Percentiles rank a stretch among this genome's conserved stretches.
Conservation (phyloP, 805 yeast species). For the Wickerhamomyces queroliae region DNA sequence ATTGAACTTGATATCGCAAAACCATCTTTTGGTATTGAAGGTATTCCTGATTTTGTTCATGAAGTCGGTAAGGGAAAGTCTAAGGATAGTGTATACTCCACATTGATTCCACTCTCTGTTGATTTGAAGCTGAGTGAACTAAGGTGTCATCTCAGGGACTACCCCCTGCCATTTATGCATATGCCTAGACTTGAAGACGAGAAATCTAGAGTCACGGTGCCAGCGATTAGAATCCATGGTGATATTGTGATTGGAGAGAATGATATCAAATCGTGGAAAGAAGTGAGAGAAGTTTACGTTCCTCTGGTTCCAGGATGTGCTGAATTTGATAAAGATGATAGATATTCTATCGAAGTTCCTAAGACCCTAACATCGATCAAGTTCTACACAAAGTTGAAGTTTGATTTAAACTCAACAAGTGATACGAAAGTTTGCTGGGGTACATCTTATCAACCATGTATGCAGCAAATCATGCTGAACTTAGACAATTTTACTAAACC, state of each 20-base stretch:
- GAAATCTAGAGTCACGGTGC: slow-evolving; percentile 10
- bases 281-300: slow-evolving; percentile 54
- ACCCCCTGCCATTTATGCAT: slow-evolving; percentile 76
- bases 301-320: slow-evolving; percentile 50
- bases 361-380: slow-evolving; percentile 76
- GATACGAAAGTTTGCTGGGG: slow-evolving; percentile 82
- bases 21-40: slow-evolving; percentile 45
- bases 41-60: slow-evolving; percentile 56
- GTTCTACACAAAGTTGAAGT: slow-evolving; percentile 53
- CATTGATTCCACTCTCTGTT: slow-evolving; percentile 58
- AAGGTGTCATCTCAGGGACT: slow-evolving; percentile 72
- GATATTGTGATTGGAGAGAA: slow-evolving; percentile 67
- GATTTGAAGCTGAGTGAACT: slow-evolving; percentile 55
- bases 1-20: slow-evolving; percentile 41
- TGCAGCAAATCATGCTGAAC: slow-evolving; percentile 71
- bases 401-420: slow-evolving; percentile 45
- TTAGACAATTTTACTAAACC: slow-evolving; percentile 86
- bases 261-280: slow-evolving; percentile 40
- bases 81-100: slow-evolving; percentile 55
- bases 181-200: slow-evolving; percentile 48
- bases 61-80: slow-evolving; percentile 85
- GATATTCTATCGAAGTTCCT: slow-evolving; percentile 58
- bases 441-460: slow-evolving; percentile 74
- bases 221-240: slow-evolving; percentile 45
- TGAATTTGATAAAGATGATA: slow-evolving; percentile 31